These are phyloP conservation scores for Malassezia yamatoensis DNA, from an alignment of 1,284 basidiomycete genomes.

Conservation along the genomic window DNA sequence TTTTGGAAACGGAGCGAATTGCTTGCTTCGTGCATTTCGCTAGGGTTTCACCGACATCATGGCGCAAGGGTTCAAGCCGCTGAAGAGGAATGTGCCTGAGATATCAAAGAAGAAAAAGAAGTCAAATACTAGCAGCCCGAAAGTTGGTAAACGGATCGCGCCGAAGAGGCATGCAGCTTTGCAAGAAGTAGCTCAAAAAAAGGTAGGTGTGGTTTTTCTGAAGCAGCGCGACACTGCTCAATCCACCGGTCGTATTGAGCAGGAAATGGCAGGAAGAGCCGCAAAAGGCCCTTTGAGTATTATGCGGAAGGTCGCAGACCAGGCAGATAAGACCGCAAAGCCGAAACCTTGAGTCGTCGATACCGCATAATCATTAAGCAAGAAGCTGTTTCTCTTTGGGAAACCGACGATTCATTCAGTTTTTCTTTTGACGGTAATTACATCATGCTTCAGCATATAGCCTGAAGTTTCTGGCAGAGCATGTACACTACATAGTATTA, in stretches of 20 bases:
- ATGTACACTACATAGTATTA: neutral
- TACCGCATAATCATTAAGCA: too few species aligned
- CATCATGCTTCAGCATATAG: too few species aligned
- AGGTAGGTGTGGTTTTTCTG: constrained; percentile 4
- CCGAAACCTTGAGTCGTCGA: neutral
- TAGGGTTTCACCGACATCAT: neutral
- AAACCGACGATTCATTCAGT: too few species aligned
- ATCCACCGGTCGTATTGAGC: constrained; percentile 13
- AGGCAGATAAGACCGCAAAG: neutral
- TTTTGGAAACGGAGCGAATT: neutral
- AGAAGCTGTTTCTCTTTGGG: too few species aligned
- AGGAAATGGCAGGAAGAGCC: constrained; percentile 15
- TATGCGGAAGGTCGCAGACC: constrained; percentile 15
- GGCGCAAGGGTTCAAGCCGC: constrained; percentile 19
- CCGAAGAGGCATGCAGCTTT: constrained; percentile 12
- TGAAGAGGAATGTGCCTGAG: constrained; percentile 2
- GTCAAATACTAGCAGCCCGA: neutral
- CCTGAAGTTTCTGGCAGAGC: neutral
- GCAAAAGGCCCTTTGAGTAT: constrained; percentile 15
- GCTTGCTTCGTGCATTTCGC: too few species aligned
- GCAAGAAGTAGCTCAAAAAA: constrained; percentile 13
- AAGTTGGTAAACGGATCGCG: constrained; percentile 9
- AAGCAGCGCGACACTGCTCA: constrained; percentile 13
- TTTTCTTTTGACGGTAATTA: too few species aligned
- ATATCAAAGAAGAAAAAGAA: constrained; percentile 6